Conservation (phyloP, 2,329 filamentous ascomycete genomes). For the Colletotrichum spaethianum region DNA sequence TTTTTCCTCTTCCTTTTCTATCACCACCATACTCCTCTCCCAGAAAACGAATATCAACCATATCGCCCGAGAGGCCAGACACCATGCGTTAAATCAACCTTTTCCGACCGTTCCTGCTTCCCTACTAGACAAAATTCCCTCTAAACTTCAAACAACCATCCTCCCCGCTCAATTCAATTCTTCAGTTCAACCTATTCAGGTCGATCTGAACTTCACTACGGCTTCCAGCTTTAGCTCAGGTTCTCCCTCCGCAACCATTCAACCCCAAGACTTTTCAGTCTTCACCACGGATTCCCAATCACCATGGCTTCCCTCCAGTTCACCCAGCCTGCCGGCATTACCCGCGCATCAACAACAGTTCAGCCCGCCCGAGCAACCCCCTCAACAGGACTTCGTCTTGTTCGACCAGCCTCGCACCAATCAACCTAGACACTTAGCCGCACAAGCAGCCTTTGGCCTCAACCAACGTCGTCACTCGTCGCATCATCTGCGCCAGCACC, state of each 20-base stretch:
- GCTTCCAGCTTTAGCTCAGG: slow-evolving; percentile 72
- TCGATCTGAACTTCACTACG: slow-evolving; percentile 89
- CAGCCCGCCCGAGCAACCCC: slow-evolving; percentile 58
- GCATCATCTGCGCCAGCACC: slow-evolving; percentile 59
- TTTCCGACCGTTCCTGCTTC: slow-evolving; percentile 17
- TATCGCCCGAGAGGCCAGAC: slow-evolving; percentile 5
- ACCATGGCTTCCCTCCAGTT: slow-evolving; percentile 85
- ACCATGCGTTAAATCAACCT: slow-evolving; percentile 36
- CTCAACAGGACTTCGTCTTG: slow-evolving; percentile 84
- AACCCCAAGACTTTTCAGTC: slow-evolving; percentile 78
- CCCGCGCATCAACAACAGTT: slow-evolving; percentile 68
- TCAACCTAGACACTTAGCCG: slow-evolving; percentile 58
- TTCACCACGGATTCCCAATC: slow-evolving; percentile 87
- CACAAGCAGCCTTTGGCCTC: slow-evolving; percentile 47
- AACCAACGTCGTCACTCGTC: slow-evolving; percentile 62
- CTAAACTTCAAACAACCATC: slow-evolving; percentile 73
- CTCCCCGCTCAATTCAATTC: slow-evolving; percentile 74
- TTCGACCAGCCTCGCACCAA: slow-evolving; percentile 69
- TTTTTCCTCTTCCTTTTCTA: slow-evolving; percentile 56
- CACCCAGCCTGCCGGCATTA: slow-evolving; percentile 74
- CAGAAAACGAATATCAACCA: not conserved
- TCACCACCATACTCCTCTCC: slow-evolving; percentile 63
- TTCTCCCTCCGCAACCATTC: slow-evolving; percentile 71
- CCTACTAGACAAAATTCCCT: slow-evolving; percentile 35
- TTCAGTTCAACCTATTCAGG: slow-evolving; percentile 81